Percentiles rank a stretch among this genome's conserved stretches.
phyloP scores from a whole-genome alignment of 179 eudicot genomes.

The Patellifolia procumbens region DNA sequence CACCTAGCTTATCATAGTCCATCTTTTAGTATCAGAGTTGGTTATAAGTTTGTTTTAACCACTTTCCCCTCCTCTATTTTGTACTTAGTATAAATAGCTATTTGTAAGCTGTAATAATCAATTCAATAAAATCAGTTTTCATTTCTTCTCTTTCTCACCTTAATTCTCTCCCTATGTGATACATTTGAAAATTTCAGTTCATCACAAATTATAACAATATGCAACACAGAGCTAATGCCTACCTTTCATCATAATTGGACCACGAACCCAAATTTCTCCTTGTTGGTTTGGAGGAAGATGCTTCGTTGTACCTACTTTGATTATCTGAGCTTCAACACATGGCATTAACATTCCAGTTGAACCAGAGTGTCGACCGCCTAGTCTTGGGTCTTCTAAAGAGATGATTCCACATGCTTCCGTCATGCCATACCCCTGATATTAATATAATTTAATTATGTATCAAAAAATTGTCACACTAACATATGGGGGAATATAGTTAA shows the following conservation, averaged over 20 bases:
- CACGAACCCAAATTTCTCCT: constrained; percentile 70
- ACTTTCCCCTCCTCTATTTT: no score
- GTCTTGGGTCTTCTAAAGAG: constrained; percentile 40
- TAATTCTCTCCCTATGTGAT: no score
- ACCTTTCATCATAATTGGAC: constrained; percentile 65
- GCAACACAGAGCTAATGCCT: not conserved
- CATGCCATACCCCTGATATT: constrained; percentile 68
- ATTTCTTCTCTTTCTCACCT: no score
- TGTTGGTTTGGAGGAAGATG: constrained; percentile 54
- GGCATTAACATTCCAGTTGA: constrained; percentile 52
- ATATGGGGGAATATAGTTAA: no score
- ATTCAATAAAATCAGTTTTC: no score
- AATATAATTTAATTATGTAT: constrained; percentile 9
- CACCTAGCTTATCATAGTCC: no score
- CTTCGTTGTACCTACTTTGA: constrained; percentile 43
- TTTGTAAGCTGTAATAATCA: no score
- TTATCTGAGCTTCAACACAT: constrained; percentile 57
- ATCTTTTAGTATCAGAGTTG: no score
- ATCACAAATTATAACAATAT: no score
- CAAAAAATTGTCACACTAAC: not conserved
- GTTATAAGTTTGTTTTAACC: no score
- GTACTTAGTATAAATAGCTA: no score
- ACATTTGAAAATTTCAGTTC: no score
- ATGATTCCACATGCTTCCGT: constrained; percentile 60
- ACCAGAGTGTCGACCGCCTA: constrained; percentile 59